Evolutionary conservation across 129 eudicot species (phyloP), one percentile per base, ranked within the genome.

Genomic region (Artemisia tridentata): DNA sequence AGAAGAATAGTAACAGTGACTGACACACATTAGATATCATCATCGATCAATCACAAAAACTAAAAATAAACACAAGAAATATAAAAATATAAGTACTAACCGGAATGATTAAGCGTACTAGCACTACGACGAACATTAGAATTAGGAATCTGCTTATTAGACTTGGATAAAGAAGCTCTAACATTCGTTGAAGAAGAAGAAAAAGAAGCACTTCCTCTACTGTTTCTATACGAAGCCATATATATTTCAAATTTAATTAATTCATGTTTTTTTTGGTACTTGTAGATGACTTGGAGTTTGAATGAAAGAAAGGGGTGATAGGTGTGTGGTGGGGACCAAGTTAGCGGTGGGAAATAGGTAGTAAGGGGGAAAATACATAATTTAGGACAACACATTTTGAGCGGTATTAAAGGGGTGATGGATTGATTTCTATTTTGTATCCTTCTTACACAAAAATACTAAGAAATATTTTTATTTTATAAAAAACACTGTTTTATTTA

Each of bases 121-220:
- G 57, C 68, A 69, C 95, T 81, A 17, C 96, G 98, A 57, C 98
- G 98, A 13, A 76, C 87, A 64, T 76, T 85, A 63, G 82, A 71
- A 53, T 18, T 71, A 79, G 43, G 7, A 34, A 29, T 29, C 6
- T 34, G 8, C 43, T 71, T 81, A 1, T 59, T 59, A 23, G 96
- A 85, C 80, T 92, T 89, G 31, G 85, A 3, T 25, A 25, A 86
- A 29, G 95, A 75, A 11, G 88, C 70, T 57, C 96, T 81, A 11
- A 85, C 82, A 67, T 77, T 83, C 10, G 86, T 63, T 0, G 85
- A 64, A 77, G 74, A 29, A 53, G 80, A 74, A 14, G 69, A 74
- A 82, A 4, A 29, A 29, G 6, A 29, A 4, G 34, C 59, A 78
- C 1, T 57, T 25, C 82, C 16, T 66, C 85, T 87, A 70, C 84